phyloP scores from a whole-genome alignment of 78 protist genomes.

The Protostelium mycophagum region DNA sequence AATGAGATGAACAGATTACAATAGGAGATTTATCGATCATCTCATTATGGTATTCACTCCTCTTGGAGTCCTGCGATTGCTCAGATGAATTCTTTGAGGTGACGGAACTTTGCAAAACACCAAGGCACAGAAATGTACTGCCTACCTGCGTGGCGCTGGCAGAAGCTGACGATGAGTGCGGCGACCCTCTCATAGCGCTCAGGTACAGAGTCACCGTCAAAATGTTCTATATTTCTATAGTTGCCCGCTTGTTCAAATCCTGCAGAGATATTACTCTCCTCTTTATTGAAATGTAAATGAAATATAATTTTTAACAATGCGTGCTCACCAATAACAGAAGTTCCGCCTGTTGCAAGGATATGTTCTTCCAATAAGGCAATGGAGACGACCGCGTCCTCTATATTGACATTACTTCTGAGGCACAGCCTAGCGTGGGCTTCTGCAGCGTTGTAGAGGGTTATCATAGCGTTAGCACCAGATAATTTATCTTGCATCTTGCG shows the following conservation, averaged over 20 bases:
- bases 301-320: too few relatives aligned
- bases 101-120: too few relatives aligned
- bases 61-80: too few relatives aligned
- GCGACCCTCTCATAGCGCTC: neutral
- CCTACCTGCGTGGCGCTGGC: neutral
- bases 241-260: neutral
- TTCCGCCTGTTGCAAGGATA: neutral
- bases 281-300: too few relatives aligned
- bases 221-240: neutral
- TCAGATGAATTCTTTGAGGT: too few relatives aligned
- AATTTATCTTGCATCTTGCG: neutral
- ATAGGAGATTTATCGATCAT: too few relatives aligned
- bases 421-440: neutral
- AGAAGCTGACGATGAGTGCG: neutral
- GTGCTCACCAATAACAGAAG: neutral
- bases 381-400: neutral
- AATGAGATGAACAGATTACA: too few relatives aligned
- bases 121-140: too few relatives aligned
- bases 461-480: neutral
- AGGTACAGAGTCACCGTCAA: neutral
- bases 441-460: neutral
- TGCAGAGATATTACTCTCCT: neutral
- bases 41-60: too few relatives aligned
- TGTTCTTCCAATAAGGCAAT: neutral
- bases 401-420: neutral